Evolutionary conservation across 306 rosid genomes (phyloP), one percentile per base, ranked within the genome.

Genomic region (Sphenostylis stenocarpa): DNA sequence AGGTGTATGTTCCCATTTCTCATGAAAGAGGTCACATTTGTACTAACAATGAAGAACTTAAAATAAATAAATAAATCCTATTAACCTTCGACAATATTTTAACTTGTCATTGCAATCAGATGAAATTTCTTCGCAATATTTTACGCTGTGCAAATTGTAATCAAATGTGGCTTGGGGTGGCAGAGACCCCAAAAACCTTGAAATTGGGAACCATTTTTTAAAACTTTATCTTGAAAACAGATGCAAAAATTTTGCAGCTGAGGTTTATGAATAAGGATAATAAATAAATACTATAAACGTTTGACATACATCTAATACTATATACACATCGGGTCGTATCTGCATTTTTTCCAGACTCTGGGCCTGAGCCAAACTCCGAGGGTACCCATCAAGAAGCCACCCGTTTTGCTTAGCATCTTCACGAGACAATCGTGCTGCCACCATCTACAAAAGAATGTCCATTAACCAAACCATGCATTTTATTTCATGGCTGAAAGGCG

Each of bases 351-450:
- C 93, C 76, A 95, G 79, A 81, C 92, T 87, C 82, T 90, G 88
- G 6, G 97, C 96, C 85, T 95, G 98, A 21, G 72, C 20, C 28
- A 72, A 74, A 71, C 89, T 95, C 84, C 98, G 84, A 28, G 98
- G 97, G 83, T 85, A 95, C 26, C 98, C 98, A 77, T 95, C 98
- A 72, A 95, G 89, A 89, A 95, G 98, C 98, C 98, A 95, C 73
- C 98, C 98, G 13, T 78, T 95, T 79, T 84, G 84, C 71, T 85
- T 88, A 52, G 85, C 92, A 66, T 92, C 98, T 47, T 86, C 86
- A 0, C 71, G 36, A 7, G 97, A 88, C 76, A 95, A 88, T 58
- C 98, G 77, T 0, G 90, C 72, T 14, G 88, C 91, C 44, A 95
- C 98, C 96, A 95, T 92, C 98, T 95, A 82, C 73, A 69, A 51